These are phyloP conservation scores for Rosa multiflora DNA, from an alignment of 306 rosid genomes.

Conservation along the genomic window DNA sequence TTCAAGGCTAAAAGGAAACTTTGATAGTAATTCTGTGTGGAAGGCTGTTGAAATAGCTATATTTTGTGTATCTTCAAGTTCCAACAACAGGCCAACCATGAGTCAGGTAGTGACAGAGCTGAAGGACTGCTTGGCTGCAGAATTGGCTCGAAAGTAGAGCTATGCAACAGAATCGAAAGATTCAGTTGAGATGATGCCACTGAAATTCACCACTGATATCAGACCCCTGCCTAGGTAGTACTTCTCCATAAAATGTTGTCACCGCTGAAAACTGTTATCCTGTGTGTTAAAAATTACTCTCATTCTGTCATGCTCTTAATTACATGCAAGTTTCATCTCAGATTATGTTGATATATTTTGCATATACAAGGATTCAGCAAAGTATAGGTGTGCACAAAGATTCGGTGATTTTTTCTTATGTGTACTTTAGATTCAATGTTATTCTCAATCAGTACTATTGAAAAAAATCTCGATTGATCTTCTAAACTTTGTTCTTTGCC, in stretches of 20 bases:
- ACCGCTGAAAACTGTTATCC: not conserved
- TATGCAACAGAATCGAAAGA: not conserved
- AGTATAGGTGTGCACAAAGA: not conserved
- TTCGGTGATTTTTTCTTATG: not conserved
- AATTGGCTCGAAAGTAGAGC: not conserved
- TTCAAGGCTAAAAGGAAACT: not conserved
- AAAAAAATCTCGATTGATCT: no score
- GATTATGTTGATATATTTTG: not conserved
- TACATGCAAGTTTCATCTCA: not conserved
- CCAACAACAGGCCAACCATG: not conserved
- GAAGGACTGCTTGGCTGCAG: constrained; percentile 8
- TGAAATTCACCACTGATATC: not conserved
- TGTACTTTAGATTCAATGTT: not conserved
- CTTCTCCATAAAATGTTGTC: not conserved
- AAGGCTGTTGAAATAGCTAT: not conserved
- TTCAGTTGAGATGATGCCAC: not conserved
- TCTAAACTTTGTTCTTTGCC: not conserved
- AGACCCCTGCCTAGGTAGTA: constrained; percentile 8
- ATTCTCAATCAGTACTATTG: not conserved
- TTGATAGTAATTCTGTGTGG: not conserved
- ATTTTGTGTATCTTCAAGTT: not conserved
- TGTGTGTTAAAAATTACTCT: not conserved
- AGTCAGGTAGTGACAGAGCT: constrained; percentile 24
- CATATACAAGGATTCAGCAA: no score
- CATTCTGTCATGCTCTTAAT: not conserved